Evolutionary conservation across 2,329 filamentous ascomycete species (phyloP), one percentile per base, ranked within the genome.

Genomic region (Rutstroemia sp.): DNA sequence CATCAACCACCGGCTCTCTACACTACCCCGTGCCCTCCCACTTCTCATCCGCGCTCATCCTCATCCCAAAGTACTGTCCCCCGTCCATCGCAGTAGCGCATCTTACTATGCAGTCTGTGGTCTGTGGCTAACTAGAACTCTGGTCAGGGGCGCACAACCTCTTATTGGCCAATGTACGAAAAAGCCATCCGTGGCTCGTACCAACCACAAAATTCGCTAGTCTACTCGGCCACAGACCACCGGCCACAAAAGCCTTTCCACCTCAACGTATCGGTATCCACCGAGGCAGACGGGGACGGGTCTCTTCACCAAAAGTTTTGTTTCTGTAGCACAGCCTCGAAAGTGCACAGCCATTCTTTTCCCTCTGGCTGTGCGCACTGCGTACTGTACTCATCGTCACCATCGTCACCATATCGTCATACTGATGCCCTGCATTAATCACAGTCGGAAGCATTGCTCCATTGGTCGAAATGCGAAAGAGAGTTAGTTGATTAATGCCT

Each of bases 151-250:
- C n/a, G 17, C 12, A 42, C 30, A 5, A 19, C 19, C n/a, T 17
- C 30, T 44, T 17, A 55, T 55, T 55, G 36, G 52, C 46, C 47
- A 25, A 39, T 40, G 46, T 55, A 55, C 52, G 52, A 23, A 55
- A 50, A 30, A 36, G 30, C 19, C 19, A 40, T 34, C 25, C 47
- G 51, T 54, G 51, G 51, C 51, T 54, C 34, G 42, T 54, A 44
- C 30, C 16, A 30, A 42, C 23, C 30, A 42, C 23, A 52, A 17
- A 17, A 40, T n/a, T n/a, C 38, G 16, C 38, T 40, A 40, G 14
- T 34, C 34, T 48, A 48, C 44, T 54, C 44, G 51, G 42, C 27
- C 51, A 54, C 51, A 53, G 27, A 25, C 19, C 38, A 40, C 38
- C 27, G 27, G 27, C 27, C 27, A 30, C 27, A 12, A 30, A 30